These are phyloP conservation scores for Clathrospora elynae DNA, from an alignment of 2,329 filamentous ascomycete species.

Conservation along the genomic window DNA sequence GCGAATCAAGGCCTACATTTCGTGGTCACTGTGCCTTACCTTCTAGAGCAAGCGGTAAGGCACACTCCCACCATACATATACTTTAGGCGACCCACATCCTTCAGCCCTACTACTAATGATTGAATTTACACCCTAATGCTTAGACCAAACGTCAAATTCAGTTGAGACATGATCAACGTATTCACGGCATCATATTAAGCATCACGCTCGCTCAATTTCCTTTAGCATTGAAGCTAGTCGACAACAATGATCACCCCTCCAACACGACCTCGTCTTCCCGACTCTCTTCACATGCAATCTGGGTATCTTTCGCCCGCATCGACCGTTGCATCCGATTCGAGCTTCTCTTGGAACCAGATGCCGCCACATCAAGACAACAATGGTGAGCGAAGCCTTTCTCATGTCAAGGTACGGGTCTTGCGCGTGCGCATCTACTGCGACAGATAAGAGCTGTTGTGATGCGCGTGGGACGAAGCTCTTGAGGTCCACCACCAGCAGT, in stretches of 20 bases:
- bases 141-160: conserved; percentile 1
- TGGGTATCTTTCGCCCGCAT: conserved; percentile 30
- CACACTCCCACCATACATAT: conserved; percentile 18
- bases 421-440: conserved; percentile 3
- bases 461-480: neutral
- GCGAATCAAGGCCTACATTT: conserved; percentile 7
- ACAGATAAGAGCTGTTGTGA: conserved; percentile 4
- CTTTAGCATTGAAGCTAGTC: conserved; percentile 14
- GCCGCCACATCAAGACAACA: conserved; percentile 25
- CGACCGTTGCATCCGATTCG: conserved; percentile 28
- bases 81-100: conserved; percentile 17
- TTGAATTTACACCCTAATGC: conserved; percentile 15
- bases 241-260: conserved; percentile 31
- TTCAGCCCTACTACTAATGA: conserved; percentile 30
- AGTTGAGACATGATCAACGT: conserved; percentile 15
- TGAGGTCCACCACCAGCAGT: conserved; percentile 5
- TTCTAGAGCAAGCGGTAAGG: conserved; percentile 14
- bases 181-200: conserved; percentile 5
- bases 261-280: conserved; percentile 32
- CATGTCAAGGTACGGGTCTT: conserved; percentile 6
- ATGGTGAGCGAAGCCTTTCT: conserved; percentile 31
- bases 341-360: conserved; percentile 30
- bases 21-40: conserved; percentile 14
- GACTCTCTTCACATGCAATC: conserved; percentile 24
- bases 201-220: conserved; percentile 4